Percentiles rank a stretch among this genome's conserved stretches.
Evolutionary conservation across 2,329 filamentous ascomycete genomes (phyloP).

Genomic region (Fusarium napiforme): DNA sequence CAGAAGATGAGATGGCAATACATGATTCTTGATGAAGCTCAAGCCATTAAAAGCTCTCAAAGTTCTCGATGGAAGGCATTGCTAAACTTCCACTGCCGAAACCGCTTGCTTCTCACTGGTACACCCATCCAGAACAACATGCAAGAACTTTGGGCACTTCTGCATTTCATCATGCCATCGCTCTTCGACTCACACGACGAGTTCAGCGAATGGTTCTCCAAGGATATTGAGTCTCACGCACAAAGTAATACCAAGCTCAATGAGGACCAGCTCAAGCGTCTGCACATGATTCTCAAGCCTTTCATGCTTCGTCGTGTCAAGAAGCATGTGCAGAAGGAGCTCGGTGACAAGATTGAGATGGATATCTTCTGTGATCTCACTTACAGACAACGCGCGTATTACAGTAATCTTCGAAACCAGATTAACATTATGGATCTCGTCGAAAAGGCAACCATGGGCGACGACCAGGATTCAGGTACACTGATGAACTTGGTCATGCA

Average conservation of each 20-base stretch:
- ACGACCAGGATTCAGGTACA: constrained; percentile 93
- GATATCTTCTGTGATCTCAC: constrained; percentile 98
- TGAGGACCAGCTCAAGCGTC: constrained; percentile 93
- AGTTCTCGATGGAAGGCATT: constrained; percentile 98
- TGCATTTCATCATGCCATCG: constrained; percentile 99
- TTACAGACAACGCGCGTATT: constrained; percentile 94
- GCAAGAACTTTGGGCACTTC: constrained; percentile 96
- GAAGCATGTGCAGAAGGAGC: constrained; percentile 98
- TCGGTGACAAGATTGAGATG: constrained; percentile 97
- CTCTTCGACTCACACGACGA: constrained; percentile 95
- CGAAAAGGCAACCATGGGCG: constrained; percentile 93
- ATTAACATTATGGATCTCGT: constrained; percentile 99
- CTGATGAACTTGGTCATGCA: constrained; percentile 99
- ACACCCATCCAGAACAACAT: constrained; percentile 99
- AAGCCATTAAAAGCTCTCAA: constrained; percentile 97
- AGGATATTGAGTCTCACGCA: constrained; percentile 97
- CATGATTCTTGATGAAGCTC: constrained; percentile 99
- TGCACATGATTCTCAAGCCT: constrained; percentile 99
- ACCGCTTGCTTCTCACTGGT: constrained; percentile 91
- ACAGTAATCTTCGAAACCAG: constrained; percentile 91
- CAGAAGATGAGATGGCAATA: constrained; percentile 99
- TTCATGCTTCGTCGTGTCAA: constrained; percentile 99
- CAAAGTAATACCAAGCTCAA: constrained; percentile 99
- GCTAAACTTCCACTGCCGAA: constrained; percentile 93
- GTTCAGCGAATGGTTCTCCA: constrained; percentile 94